A percentile compares a stretch with the other conserved stretches of the same genome.
These are phyloP conservation scores for Saturnispora silvae DNA, from an alignment of 805 yeast species.

Conservation along the genomic window DNA sequence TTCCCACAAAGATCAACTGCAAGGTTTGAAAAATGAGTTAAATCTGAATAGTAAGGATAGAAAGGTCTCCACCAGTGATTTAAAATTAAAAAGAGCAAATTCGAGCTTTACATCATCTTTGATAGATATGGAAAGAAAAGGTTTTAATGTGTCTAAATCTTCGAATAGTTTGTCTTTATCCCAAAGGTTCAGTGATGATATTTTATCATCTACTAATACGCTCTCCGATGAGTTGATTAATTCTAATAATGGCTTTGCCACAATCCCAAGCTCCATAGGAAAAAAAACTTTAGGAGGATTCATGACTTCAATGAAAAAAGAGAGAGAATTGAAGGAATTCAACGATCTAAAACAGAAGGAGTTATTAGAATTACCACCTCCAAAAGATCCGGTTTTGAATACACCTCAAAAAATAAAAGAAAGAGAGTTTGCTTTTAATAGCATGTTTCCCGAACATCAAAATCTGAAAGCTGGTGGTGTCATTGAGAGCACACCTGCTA, in stretches of 20 bases:
- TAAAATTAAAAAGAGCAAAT: slow-evolving; percentile 17
- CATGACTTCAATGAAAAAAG: slow-evolving; percentile 10
- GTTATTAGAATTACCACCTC: background rate
- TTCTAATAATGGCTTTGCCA: background rate
- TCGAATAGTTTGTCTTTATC: slow-evolving; percentile 4
- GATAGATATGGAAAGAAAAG: slow-evolving; percentile 20
- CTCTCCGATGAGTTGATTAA: background rate
- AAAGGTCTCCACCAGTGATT: slow-evolving; percentile 11
- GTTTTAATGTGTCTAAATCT: slow-evolving; percentile 24
- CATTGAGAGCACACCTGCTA: slow-evolving; percentile 19
- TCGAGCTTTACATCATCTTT: slow-evolving; percentile 16
- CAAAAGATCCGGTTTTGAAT: background rate
- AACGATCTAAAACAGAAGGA: slow-evolving; percentile 12
- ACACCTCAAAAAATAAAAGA: slow-evolving; percentile 1
- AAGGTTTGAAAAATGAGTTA: background rate
- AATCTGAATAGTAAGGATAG: slow-evolving; percentile 1
- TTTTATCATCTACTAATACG: background rate
- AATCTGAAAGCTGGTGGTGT: slow-evolving; percentile 6
- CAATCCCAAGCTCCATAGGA: background rate
- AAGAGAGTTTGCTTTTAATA: slow-evolving; percentile 2
- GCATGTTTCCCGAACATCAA: slow-evolving; percentile 5
- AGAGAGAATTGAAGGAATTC: slow-evolving; percentile 6
- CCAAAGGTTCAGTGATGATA: background rate
- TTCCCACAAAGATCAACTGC: background rate
- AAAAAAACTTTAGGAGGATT: slow-evolving; percentile 7